Conservation (phyloP, 1,284 basidiomycete species). For the Cronartium quercuum region DNA sequence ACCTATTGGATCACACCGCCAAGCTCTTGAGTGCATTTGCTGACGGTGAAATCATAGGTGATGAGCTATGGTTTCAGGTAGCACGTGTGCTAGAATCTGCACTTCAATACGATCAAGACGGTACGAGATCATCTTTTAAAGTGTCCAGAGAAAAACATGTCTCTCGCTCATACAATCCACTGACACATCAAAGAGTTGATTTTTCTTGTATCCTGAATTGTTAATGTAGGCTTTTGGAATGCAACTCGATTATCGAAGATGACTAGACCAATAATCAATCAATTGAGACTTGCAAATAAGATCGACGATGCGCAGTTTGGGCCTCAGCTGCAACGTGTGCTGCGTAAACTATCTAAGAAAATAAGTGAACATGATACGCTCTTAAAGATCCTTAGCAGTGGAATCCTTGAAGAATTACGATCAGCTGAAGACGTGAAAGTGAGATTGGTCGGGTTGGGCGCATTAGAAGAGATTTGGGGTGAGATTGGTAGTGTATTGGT, state of each 20-base stretch:
- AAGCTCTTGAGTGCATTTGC: conserved; percentile 42
- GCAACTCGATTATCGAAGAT: conserved; percentile 44
- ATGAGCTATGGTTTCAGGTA: conserved; percentile 32
- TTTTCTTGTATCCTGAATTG: not conserved
- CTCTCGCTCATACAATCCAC: no score
- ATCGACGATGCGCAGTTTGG: conserved; percentile 53
- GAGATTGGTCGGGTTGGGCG: conserved; percentile 65
- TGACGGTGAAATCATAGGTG: conserved; percentile 7
- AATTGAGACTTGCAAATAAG: conserved; percentile 40
- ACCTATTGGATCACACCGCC: conserved; percentile 45
- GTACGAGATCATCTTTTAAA: not conserved
- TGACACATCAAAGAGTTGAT: not conserved
- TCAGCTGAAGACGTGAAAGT: conserved; percentile 58
- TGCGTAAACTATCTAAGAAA: conserved; percentile 62
- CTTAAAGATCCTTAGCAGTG: conserved; percentile 59
- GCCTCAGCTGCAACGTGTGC: conserved; percentile 58
- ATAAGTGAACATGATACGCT: conserved; percentile 74
- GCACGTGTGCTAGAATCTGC: conserved; percentile 15
- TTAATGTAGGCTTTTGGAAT: conserved; percentile 46
- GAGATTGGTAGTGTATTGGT: conserved; percentile 59
- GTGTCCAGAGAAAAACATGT: not conserved
- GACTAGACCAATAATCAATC: conserved; percentile 42
- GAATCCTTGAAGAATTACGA: conserved; percentile 25
- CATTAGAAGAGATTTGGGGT: conserved; percentile 67
- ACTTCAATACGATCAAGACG: conserved; percentile 26